Base-by-base conservation (phyloP, 768 basidiomycete genomes). In the Fistulinella prunicolor region DNA sequence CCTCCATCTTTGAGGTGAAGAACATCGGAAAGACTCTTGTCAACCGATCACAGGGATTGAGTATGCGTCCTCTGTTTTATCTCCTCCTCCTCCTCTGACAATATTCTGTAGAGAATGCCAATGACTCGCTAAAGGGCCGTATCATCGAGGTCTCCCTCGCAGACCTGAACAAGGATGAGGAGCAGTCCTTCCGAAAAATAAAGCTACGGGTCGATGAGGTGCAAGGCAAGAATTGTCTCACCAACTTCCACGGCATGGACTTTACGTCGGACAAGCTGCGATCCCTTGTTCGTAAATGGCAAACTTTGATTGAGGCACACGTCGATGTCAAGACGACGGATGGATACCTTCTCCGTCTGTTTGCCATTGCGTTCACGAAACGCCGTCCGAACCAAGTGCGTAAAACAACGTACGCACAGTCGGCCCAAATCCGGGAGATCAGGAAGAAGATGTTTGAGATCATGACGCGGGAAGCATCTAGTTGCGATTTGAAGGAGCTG, bases 221-320 rank as follows among this genome's bases (percentile, higher is more conserved):
- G 51, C 88, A 96, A 76, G 96, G 96, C 76, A 95, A 94, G 80
- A 96, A 93, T 80, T 96, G 94, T 80, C 81, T 98, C 47, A 98
- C 96, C 70, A 95, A 94, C 75, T 99, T 99, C 90, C 89, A 95
- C 73, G 96, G 96, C 70, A 98, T 99, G 95, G 92, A 95, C 77
- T 97, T 99, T 78, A 98, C 96, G 54, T 96, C 95, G 50, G 96
- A 99, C 85, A 98, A 98, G 76, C 86, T 98, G 58, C 94, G 96
- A 48, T 98, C 96, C 42, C 94, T 99, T 66, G 96, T 99, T 62
- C 91, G 95, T 71, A 99, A 98, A 76, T 99, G 96, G 96, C 96
- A 98, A 75, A 85, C 95, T 17, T 88, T 98, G 66, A 94, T 99
- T 63, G 96, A 98, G 76, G 96, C 96, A 32, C 90, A 94, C 70